Evolutionary conservation across 2,329 filamentous ascomycete species (phyloP).

Genomic region (Colletotrichum lentis): DNA sequence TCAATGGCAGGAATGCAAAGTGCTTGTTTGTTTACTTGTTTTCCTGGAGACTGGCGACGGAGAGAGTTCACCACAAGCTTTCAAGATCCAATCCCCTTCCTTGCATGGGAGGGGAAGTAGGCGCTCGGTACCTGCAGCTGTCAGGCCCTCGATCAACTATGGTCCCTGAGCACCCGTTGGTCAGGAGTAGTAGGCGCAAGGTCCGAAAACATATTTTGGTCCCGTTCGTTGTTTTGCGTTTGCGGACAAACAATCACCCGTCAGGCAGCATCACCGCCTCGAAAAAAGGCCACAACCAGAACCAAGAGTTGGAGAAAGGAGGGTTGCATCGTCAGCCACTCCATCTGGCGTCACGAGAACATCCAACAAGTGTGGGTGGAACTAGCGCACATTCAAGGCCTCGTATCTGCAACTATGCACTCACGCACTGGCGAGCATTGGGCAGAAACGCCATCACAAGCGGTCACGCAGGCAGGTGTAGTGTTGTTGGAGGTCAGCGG

Average conservation of each 20-base stretch:
- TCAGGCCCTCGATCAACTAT: not conserved
- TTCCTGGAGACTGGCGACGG: not conserved
- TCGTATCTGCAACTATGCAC: constrained; percentile 12
- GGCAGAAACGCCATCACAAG: not conserved
- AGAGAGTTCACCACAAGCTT: not conserved
- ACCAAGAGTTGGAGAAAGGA: not conserved
- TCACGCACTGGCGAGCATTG: not conserved
- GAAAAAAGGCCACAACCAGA: not conserved
- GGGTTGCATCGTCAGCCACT: not conserved
- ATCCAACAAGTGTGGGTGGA: not conserved
- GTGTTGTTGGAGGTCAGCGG: not conserved
- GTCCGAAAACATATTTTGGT: not conserved
- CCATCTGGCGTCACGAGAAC: not conserved
- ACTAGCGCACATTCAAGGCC: not conserved
- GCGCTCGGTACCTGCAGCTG: constrained; percentile 35
- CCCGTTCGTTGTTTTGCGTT: not conserved
- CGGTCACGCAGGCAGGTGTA: constrained; percentile 11
- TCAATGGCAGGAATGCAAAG: not conserved
- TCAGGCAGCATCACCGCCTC: not conserved
- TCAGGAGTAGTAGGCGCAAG: not conserved
- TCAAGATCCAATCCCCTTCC: not conserved
- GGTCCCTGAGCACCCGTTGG: not conserved
- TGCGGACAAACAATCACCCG: not conserved
- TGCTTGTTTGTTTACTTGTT: not conserved
- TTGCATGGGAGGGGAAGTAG: constrained; percentile 22